phyloP scores from a whole-genome alignment of 352 stramenopile species.

The Phytophthora tentaculata region DNA sequence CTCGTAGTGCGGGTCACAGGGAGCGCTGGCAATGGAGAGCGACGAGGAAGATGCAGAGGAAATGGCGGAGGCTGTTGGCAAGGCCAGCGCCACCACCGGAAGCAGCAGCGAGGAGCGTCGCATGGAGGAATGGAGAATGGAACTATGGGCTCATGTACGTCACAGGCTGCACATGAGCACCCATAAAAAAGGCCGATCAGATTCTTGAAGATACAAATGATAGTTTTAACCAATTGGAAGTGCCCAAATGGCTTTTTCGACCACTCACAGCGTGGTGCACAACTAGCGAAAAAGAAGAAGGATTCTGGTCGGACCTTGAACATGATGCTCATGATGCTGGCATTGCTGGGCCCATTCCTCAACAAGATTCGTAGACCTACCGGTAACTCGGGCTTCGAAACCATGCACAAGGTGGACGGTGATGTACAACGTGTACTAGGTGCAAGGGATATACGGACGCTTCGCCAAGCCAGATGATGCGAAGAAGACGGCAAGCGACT shows the following conservation, averaged over 20 bases:
- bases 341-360: too few species aligned
- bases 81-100: conserved; percentile 1
- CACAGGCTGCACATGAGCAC: neutral
- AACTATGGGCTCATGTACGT: conserved; percentile 10
- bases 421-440: neutral
- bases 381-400: neutral
- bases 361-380: too few species aligned
- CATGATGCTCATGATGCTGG: neutral
- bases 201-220: neutral
- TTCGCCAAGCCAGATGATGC: neutral
- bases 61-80: neutral
- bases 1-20: conserved; percentile 70
- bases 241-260: neutral
- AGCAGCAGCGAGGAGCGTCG: neutral
- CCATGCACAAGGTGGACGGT: neutral
- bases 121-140: conserved; percentile 15
- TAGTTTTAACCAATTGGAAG: neutral
- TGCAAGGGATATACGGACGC: neutral
- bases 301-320: neutral
- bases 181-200: conserved; percentile 1
- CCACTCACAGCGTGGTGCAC: neutral
- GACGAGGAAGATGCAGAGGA: conserved; percentile 12
- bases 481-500: neutral
- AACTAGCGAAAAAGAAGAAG: neutral
- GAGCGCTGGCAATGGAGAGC: neutral